These are phyloP conservation scores for Talaromyces sp. DNA, from an alignment of 2,329 filamentous ascomycete species.

Conservation along the genomic window DNA sequence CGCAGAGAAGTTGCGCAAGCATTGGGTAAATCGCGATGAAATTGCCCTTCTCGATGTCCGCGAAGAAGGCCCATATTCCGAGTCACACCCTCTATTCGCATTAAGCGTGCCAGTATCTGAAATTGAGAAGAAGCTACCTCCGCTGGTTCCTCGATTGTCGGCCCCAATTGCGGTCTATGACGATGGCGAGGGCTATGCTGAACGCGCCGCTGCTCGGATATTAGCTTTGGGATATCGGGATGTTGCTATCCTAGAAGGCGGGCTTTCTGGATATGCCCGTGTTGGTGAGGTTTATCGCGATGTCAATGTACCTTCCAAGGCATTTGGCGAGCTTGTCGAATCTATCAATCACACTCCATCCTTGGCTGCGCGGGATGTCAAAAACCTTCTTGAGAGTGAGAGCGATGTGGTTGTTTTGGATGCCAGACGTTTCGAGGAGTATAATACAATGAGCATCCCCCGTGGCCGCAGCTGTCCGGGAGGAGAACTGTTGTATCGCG, in stretches of 20 bases:
- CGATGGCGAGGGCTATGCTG: conserved; percentile 23
- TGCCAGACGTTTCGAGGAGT: conserved; percentile 25
- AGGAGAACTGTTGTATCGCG: conserved; percentile 24
- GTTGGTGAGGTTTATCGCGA: conserved; percentile 26
- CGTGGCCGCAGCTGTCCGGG: conserved; percentile 27
- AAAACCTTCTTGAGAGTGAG: conserved; percentile 18
- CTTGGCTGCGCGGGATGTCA: conserved; percentile 21
- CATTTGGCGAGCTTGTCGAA: conserved; percentile 28
- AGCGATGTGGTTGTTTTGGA: conserved; percentile 23
- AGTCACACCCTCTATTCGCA: conserved; percentile 24
- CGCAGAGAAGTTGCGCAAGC: conserved; percentile 17
- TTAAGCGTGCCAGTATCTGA: conserved; percentile 25
- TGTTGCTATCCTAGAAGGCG: conserved; percentile 21
- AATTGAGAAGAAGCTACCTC: conserved; percentile 21
- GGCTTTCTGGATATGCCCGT: conserved; percentile 19
- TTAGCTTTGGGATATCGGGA: conserved; percentile 20
- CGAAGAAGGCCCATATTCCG: conserved; percentile 26
- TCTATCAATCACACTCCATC: conserved; percentile 26
- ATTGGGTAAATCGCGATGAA: conserved; percentile 20
- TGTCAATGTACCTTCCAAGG: conserved; percentile 27
- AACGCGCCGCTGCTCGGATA: conserved; percentile 18
- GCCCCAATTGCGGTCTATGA: conserved; percentile 25
- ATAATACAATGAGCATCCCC: conserved; percentile 29
- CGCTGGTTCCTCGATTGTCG: conserved; percentile 22
- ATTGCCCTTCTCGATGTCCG: conserved; percentile 27